Evolutionary conservation across 78 protist genomes (phyloP).

Genomic region (Dictyostelium citrinum): DNA sequence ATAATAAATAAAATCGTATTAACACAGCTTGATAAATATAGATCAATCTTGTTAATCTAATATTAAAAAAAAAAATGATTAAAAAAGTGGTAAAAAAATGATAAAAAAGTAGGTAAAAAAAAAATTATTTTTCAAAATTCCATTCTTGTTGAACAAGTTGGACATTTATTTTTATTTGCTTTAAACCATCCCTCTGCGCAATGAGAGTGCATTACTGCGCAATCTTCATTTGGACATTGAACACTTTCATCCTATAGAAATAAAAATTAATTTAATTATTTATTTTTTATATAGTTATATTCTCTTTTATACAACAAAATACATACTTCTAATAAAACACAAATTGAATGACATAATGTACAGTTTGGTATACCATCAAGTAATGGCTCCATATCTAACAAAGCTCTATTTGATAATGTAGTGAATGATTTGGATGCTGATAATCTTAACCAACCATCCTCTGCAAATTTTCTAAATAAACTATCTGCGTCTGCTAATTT

Average conservation of each 20-base stretch:
- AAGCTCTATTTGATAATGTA: slow-evolving; percentile 8
- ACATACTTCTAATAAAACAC: slow-evolving; percentile 1
- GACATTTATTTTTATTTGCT: slow-evolving; percentile 2
- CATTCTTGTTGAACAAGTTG: background rate
- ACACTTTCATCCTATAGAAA: background rate
- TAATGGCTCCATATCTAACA: slow-evolving; percentile 7
- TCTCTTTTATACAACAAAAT: too few species aligned
- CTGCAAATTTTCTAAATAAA: background rate
- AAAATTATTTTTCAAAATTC: background rate
- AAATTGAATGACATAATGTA: slow-evolving; percentile 11
- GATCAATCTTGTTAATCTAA: too few species aligned
- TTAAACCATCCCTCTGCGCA: background rate
- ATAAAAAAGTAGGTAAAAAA: too few species aligned
- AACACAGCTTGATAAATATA: too few species aligned
- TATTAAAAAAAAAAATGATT: too few species aligned
- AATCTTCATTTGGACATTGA: slow-evolving; percentile 9
- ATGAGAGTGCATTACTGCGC: background rate
- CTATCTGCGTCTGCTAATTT: slow-evolving; percentile 20
- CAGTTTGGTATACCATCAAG: slow-evolving; percentile 19
- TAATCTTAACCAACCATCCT: slow-evolving; percentile 46
- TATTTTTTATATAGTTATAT: too few species aligned
- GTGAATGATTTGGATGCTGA: background rate
- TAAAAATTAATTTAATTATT: too few species aligned
- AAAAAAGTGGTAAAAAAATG: too few species aligned
- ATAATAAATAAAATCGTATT: too few species aligned